Base-by-base conservation (phyloP, 139 green algal genomes). In the Chlorokybus atmophyticus region DNA sequence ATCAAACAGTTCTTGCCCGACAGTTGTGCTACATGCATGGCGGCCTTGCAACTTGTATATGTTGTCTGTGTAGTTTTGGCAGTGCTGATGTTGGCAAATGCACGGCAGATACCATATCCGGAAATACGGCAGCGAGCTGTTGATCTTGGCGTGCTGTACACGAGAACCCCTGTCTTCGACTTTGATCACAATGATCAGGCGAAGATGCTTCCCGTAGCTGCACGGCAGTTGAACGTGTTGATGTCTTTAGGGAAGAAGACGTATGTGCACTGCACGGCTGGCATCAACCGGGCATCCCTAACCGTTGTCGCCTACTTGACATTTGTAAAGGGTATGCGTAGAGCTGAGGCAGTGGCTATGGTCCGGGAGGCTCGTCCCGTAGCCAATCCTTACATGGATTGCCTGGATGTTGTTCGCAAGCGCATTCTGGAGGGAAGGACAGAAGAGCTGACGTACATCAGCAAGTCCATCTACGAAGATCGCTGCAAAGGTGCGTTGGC, bases 201-300 rank as follows among this genome's bases (percentile, higher is more conserved):
- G 29, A 32, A 75, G 35, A 86, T 86, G 81, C 70, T 88, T 27
- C 79, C 81, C 2, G 78, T 85, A 55, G 74, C 73, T 8, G 79
- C 85, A 25, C 59, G 77, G 2, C 67, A 69, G 54, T 50, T 88
- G 38, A 64, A 63, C 50, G 52, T 71, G 49, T 35, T 81, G 47
- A 55, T 80, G 25, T 29, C 60, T 38, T 60, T 67, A 28, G 80
- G 76, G 26, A 71, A 71, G 32, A 56, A 52, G 17, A 73, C 80
- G 49, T 88, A 88, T 68, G 78, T 85, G 25, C 81, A 88, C 68
- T 88, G 81, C 68, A 88, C 81, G 5, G 81, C 81, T 21, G 81
- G 81, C 14, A 88, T 88, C 75, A 88, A 88, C 57, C 68, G 81
- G 7, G 81, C 81, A 19, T 75, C 73, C 2, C 74, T 88, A 17